Percentiles rank a stretch among this genome's conserved stretches.
Evolutionary conservation across 306 rosid species (phyloP).

Genomic region (Malus sieversii): DNA sequence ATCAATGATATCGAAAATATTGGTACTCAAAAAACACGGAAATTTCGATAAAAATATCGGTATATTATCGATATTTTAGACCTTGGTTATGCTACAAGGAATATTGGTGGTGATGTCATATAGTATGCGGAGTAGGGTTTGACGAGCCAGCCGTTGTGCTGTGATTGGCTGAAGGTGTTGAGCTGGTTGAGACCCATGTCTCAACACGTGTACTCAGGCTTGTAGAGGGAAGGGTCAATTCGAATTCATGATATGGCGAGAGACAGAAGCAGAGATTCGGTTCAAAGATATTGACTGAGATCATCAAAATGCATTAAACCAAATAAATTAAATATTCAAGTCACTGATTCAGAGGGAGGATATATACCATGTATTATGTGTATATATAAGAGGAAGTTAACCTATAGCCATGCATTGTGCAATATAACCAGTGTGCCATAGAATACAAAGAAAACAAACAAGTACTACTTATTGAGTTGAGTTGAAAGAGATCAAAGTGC

Average conservation of each 20-base stretch:
- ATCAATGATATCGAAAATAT: too few species aligned
- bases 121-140: slow-evolving; percentile 16
- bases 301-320: neutral
- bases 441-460: neutral
- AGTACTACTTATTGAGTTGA: neutral
- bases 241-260: slow-evolving; percentile 6
- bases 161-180: slow-evolving; percentile 18
- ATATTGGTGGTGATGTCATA: slow-evolving; percentile 15
- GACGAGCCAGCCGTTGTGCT: slow-evolving; percentile 18
- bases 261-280: slow-evolving; percentile 20
- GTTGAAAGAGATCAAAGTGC: neutral
- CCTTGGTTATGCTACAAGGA: neutral
- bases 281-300: slow-evolving; percentile 14
- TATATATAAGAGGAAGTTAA: neutral
- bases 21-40: too few species aligned
- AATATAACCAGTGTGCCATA: neutral
- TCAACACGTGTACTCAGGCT: slow-evolving; percentile 9
- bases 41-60: too few species aligned
- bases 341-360: neutral
- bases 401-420: neutral
- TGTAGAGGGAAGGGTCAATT: neutral
- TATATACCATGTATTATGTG: neutral
- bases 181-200: slow-evolving; percentile 20
- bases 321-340: neutral
- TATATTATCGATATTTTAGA: too few species aligned